Evolutionary conservation across 768 basidiomycete genomes (phyloP), one percentile per base, ranked within the genome.

Genomic region (Pleurotus tuber-regium): DNA sequence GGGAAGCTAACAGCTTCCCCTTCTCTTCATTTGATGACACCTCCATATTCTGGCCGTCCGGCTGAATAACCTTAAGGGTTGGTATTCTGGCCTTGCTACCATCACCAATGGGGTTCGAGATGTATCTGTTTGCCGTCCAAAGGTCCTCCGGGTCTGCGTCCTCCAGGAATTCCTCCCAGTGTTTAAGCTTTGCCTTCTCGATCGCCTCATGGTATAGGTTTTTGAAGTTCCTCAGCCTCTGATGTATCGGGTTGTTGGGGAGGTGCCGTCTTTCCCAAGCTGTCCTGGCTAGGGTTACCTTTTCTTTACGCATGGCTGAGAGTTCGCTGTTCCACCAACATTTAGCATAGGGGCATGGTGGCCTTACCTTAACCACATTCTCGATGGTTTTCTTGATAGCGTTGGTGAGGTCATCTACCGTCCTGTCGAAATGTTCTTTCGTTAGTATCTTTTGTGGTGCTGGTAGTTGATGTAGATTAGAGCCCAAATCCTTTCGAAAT

Each of bases 321-420:
- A 66, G 52, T 4, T 63, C 57, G 0, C 33, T 3, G 1, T 21
- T 60, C 58, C 58, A 66, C 63, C 63, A 66, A 0, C 57, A n/a
- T n/a, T 59, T 64, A 3, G 55, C 43, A 31, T 52, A 51, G 0
- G 59, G 61, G 30, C 33, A 44, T 2, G 57, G 59, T 21, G 56
- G 51, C 1, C 55, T n/a, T 2, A n/a, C 25, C 0, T 57, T 55
- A 1, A 60, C 55, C 1, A n/a, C 28, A 9, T 43, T 26, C 12
- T 25, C 42, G 10, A 61, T 57, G 1, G 54, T 31, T 0, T 50
- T 30, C 38, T 56, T 35, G 40, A 61, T 56, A n/a, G 39, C 30
- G 0, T 25, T 11, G 2, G 47, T 42, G 3, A 63, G 52, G 1
- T 14, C 2, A 11, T 30, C 26, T 2, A 58, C 30, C 12, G 28